Base-by-base conservation (phyloP, 192 early-diverging fungal genomes). In the Spizellomyces punctatus region DNA sequence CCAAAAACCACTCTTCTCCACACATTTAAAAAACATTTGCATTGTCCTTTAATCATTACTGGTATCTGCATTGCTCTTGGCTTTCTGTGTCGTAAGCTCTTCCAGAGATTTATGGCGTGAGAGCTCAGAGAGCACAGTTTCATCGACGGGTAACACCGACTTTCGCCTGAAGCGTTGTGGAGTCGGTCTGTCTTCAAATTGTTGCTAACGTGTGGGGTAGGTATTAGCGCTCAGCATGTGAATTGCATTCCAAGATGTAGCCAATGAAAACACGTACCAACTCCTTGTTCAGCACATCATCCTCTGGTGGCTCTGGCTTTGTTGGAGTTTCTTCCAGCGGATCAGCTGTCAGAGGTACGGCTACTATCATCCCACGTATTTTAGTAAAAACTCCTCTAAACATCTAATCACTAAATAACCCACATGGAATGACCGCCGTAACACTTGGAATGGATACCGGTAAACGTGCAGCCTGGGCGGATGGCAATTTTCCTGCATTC, bases 81-180 rank as follows among this genome's bases (percentile, higher is more conserved):
- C 54, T 19, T 57, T 67, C 36, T 48, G 14, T 12, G 65, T 65
- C 14, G 64, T 66, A 5, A 88, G 71, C 52, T 89, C 85, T 68
- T 89, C 88, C 67, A 87, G 67, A 16, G 83, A 83, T 61, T 80
- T 83, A 75, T 89, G 87, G 43, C 85, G 75, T 41, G 82, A 78
- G 50, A 89, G 72, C 60, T 89, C 88, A 14, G 77, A 76, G 21
- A 89, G 74, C 6, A 89, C 86, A 8, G 79, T 71, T 66, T 86
- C 88, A 75, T 89, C 88, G 6, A 89, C 87, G 12, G 88, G 88
- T 36, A 89, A 73, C 5, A 89, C 88, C 6, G 88, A 89, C 74
- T 89, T 89, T 67, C 88, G 71, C 22, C 88, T 72, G 76, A 88
- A 88, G 10, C 85, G 73, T 56, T 79, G 80, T 19, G 84, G 84